phyloP scores from a whole-genome alignment of 306 rosid genomes.

The Vigna mungo region DNA sequence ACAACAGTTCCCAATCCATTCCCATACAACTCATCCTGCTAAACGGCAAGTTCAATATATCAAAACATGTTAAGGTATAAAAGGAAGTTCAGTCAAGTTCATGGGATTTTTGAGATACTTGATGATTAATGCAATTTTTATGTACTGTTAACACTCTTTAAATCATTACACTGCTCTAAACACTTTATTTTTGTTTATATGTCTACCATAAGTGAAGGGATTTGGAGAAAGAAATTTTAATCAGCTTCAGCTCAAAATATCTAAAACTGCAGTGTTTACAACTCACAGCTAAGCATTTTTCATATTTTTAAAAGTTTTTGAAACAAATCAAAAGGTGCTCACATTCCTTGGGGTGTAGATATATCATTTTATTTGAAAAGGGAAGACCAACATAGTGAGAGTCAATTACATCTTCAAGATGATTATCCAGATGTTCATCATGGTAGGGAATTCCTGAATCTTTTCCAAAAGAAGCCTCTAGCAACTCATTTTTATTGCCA shows the following conservation, averaged over 20 bases:
- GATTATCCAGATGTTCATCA: slow-evolving; percentile 50
- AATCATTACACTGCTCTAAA: slow-evolving; percentile 16
- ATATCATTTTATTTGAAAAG: slow-evolving; percentile 13
- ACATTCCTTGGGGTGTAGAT: slow-evolving; percentile 15
- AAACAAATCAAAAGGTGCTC: slow-evolving; percentile 32
- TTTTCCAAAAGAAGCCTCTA: slow-evolving; percentile 52
- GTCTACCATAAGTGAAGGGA: background rate
- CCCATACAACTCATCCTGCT: slow-evolving; percentile 76
- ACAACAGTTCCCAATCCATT: slow-evolving; percentile 88
- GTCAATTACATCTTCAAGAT: slow-evolving; percentile 70
- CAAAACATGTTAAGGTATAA: slow-evolving; percentile 27
- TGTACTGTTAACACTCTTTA: background rate
- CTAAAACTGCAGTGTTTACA: slow-evolving; percentile 7
- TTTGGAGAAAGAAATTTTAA: background rate
- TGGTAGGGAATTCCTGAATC: slow-evolving; percentile 51
- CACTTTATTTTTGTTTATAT: slow-evolving; percentile 2
- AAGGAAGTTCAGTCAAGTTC: background rate
- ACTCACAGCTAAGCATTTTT: slow-evolving; percentile 30
- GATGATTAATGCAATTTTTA: slow-evolving; percentile 1
- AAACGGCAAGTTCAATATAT: slow-evolving; percentile 40
- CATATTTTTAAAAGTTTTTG: background rate
- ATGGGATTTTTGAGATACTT: slow-evolving; percentile 15
- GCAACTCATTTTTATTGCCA: slow-evolving; percentile 51
- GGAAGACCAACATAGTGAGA: slow-evolving; percentile 21
- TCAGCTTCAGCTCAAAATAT: slow-evolving; percentile 23